A percentile compares a stretch with the other conserved stretches of the same genome.
Evolutionary conservation across 2,329 filamentous ascomycete genomes (phyloP).

Genomic region (Aspergillus glaucus): DNA sequence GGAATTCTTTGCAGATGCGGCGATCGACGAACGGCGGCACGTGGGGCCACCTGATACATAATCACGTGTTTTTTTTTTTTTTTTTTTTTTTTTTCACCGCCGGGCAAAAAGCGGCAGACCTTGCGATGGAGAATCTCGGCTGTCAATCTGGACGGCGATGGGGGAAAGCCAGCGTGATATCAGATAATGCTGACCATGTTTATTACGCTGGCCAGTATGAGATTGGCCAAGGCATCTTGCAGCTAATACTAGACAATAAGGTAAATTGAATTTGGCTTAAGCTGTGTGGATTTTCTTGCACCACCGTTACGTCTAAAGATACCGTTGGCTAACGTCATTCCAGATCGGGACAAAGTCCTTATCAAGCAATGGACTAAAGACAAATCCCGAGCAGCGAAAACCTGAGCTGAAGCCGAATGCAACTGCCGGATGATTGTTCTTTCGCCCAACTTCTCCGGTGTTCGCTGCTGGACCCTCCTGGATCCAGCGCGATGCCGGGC

Average conservation of each 20-base stretch:
- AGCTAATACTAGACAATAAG: not conserved
- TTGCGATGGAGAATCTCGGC: not conserved
- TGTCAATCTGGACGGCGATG: not conserved
- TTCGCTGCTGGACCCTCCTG: not conserved
- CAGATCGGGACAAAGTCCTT: not conserved
- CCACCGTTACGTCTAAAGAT: not conserved
- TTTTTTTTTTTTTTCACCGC: not conserved
- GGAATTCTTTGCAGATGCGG: constrained; percentile 1
- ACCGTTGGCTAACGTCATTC: not conserved
- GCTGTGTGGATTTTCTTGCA: not conserved
- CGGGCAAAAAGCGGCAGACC: not conserved
- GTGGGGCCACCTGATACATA: not conserved
- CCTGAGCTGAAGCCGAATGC: not conserved
- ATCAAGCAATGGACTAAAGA: not conserved
- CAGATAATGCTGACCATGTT: not conserved
- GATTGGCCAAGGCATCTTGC: not conserved
- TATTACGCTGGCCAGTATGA: not conserved
- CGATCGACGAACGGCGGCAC: not conserved
- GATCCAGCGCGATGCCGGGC: constrained; percentile 2
- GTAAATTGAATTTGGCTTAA: not conserved
- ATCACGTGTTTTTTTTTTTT: not conserved
- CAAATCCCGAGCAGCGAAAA: not conserved
- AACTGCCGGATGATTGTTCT: not conserved
- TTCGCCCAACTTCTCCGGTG: not conserved
- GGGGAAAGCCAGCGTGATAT: not conserved